These are phyloP conservation scores for Solanum dulcamara DNA, from an alignment of 257 asterid genomes.

Conservation along the genomic window DNA sequence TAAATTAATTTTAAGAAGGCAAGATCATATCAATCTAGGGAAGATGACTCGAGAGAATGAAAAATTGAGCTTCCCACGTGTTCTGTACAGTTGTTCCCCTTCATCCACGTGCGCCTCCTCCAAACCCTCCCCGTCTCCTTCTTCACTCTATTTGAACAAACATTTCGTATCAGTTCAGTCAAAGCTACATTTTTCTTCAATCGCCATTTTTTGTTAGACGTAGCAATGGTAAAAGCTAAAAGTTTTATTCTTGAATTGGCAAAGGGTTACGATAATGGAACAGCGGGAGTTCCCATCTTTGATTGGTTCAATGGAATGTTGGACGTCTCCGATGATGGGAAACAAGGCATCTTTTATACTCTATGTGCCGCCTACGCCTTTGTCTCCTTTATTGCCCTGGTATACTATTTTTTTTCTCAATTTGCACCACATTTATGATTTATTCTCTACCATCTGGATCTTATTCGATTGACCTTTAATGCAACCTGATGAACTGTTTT, in stretches of 20 bases:
- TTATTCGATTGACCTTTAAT: background rate
- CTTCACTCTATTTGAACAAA: background rate
- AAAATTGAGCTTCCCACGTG: background rate
- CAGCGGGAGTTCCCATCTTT: background rate
- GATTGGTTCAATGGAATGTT: constrained; percentile 8
- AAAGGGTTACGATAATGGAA: background rate
- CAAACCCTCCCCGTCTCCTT: background rate
- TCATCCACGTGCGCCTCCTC: background rate
- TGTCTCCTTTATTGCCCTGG: constrained; percentile 23
- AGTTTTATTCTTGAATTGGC: background rate
- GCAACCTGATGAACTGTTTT: background rate
- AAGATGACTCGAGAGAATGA: background rate
- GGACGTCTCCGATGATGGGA: background rate
- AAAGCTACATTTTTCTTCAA: background rate
- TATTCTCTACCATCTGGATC: background rate
- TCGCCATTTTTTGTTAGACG: background rate
- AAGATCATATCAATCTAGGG: background rate
- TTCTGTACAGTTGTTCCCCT: background rate
- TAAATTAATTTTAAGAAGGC: too few relatives aligned
- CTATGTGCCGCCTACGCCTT: constrained; percentile 20
- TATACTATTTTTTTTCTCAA: background rate
- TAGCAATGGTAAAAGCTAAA: background rate
- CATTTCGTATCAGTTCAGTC: background rate
- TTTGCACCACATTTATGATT: background rate
- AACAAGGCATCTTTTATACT: constrained; percentile 10